These are phyloP conservation scores for Edaphochlamys debaryana DNA, from an alignment of 139 green algal species.

Conservation along the genomic window DNA sequence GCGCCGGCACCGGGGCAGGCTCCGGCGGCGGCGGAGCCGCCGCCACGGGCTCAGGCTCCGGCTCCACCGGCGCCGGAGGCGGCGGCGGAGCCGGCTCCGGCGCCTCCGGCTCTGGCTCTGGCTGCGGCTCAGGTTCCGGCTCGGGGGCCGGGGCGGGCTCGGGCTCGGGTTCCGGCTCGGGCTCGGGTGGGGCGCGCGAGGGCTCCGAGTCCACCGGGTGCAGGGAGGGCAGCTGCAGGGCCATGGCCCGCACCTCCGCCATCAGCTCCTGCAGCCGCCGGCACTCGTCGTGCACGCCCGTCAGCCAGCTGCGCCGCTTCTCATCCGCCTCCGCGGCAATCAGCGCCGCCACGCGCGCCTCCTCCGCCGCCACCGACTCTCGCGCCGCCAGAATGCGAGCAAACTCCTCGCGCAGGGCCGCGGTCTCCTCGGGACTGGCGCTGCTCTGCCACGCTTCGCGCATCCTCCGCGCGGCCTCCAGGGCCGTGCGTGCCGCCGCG, in stretches of 20 bases:
- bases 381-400: background rate
- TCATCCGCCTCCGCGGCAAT: background rate
- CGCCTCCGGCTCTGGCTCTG: no score
- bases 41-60: background rate
- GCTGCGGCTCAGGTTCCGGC: no score
- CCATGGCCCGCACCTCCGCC: background rate
- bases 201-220: no score
- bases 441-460: background rate
- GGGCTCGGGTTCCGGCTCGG: background rate
- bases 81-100: background rate
- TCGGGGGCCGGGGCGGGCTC: background rate
- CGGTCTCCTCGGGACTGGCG: no score
- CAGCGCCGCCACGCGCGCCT: constrained; percentile 8
- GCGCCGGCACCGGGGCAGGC: background rate
- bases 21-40: background rate
- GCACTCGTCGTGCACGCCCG: background rate
- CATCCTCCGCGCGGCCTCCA: background rate
- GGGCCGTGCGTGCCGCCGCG: constrained; percentile 1
- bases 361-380: background rate
- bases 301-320: background rate
- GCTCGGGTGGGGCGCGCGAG: no score
- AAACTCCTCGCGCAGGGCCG: no score
- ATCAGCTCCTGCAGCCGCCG: background rate
- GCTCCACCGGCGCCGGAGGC: background rate
- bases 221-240: no score